A percentile compares a stretch with the other conserved stretches of the same genome.
These are phyloP conservation scores for Aspergillus pseudoglaucus DNA, from an alignment of 2,329 filamentous ascomycete genomes.

Conservation along the genomic window DNA sequence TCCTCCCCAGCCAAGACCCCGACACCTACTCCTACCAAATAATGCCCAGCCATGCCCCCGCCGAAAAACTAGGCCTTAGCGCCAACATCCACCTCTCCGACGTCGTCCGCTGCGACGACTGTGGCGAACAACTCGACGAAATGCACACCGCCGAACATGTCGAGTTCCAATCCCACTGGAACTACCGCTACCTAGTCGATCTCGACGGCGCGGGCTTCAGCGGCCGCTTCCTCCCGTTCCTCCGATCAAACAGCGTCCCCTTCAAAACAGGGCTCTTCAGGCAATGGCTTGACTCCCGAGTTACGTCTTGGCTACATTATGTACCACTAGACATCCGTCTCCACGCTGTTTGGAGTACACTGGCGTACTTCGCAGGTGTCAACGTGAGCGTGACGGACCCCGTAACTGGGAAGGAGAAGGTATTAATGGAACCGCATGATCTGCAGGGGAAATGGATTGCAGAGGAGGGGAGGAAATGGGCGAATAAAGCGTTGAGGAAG, in stretches of 20 bases:
- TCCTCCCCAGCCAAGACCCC: constrained; percentile 45
- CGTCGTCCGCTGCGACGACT: constrained; percentile 54
- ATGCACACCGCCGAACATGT: constrained; percentile 42
- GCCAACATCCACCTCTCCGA: constrained; percentile 55
- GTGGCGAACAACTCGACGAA: constrained; percentile 47
- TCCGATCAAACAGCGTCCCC: constrained; percentile 62
- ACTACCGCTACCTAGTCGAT: constrained; percentile 65
- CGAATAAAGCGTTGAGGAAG: constrained; percentile 54
- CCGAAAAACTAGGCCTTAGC: constrained; percentile 48
- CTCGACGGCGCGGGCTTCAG: constrained; percentile 64
- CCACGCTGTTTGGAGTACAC: constrained; percentile 65
- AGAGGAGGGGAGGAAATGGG: constrained; percentile 60
- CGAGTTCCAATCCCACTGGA: constrained; percentile 54
- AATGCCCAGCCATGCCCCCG: constrained; percentile 34
- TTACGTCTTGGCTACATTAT: constrained; percentile 73
- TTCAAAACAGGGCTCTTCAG: constrained; percentile 66
- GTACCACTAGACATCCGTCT: constrained; percentile 69
- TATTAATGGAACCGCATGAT: constrained; percentile 44
- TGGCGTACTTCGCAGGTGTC: constrained; percentile 65
- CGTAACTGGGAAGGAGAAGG: constrained; percentile 39
- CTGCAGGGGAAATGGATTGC: constrained; percentile 60
- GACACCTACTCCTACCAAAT: constrained; percentile 51
- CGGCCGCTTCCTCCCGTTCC: constrained; percentile 56
- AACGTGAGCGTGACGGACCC: constrained; percentile 12
- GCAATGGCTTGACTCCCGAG: constrained; percentile 70